Conservation (phyloP, 2,329 filamentous ascomycete species). For the Aspergillus persii region DNA sequence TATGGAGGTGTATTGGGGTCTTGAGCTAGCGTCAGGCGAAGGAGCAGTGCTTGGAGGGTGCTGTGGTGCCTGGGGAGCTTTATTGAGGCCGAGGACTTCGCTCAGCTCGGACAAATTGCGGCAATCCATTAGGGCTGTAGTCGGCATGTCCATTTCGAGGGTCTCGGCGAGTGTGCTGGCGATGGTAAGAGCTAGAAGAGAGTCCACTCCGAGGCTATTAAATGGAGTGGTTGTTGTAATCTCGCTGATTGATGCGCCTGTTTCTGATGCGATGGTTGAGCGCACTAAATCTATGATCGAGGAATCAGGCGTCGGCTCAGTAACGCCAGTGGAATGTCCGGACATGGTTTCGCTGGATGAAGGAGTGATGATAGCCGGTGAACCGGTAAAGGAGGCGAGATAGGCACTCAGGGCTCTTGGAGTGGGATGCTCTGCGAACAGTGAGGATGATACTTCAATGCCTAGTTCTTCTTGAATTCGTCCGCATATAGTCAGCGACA, state of each 20-base stretch:
- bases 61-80: slow-evolving; percentile 17
- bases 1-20: slow-evolving; percentile 43
- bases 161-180: slow-evolving; percentile 2
- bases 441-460: slow-evolving; percentile 56
- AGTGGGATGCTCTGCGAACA: slow-evolving; percentile 61
- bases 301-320: neutral
- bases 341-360: neutral
- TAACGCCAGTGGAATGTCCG: neutral
- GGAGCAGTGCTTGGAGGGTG: neutral
- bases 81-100: slow-evolving; percentile 19
- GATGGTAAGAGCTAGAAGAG: slow-evolving; percentile 6
- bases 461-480: slow-evolving; percentile 62
- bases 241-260: neutral
- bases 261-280: slow-evolving; percentile 6
- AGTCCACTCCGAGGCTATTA: slow-evolving; percentile 6
- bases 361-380: neutral
- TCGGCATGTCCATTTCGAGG: neutral
- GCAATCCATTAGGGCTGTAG: slow-evolving; percentile 1
- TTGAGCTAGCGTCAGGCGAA: slow-evolving; percentile 15
- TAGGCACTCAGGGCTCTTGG: slow-evolving; percentile 47
- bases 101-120: slow-evolving; percentile 1
- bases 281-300: neutral
- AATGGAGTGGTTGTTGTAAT: neutral
- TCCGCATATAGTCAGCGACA: slow-evolving; percentile 61
- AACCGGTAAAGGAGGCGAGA: slow-evolving; percentile 2